phyloP scores from a whole-genome alignment of 345 rosid species.

The Mercurialis annua region DNA sequence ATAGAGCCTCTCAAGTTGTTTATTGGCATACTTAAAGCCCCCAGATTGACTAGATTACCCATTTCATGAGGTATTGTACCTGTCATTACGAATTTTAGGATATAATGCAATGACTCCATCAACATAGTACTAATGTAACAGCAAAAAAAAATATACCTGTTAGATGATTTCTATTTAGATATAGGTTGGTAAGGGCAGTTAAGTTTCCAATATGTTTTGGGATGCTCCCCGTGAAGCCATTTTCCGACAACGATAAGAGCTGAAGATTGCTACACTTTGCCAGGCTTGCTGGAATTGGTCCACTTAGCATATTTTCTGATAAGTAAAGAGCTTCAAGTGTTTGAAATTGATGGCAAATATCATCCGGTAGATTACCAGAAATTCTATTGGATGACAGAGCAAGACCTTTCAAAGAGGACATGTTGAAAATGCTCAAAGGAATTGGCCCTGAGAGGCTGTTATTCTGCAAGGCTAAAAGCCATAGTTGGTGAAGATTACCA shows the following conservation, averaged over 20 bases:
- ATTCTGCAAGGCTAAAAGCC: neutral
- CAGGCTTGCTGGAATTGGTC: neutral
- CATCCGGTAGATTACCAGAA: too few relatives aligned
- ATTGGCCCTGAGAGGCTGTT: neutral
- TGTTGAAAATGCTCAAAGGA: too few relatives aligned
- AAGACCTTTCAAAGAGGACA: too few relatives aligned
- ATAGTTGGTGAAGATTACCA: neutral
- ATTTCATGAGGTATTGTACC: conserved; percentile 19
- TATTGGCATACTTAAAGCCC: neutral
- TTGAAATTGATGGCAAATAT: too few relatives aligned
- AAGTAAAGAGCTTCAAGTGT: too few relatives aligned
- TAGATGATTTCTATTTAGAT: neutral
- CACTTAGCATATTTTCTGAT: too few relatives aligned
- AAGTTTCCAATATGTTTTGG: neutral
- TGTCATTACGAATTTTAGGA: neutral
- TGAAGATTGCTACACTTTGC: neutral
- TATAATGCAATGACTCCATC: neutral
- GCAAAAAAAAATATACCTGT: neutral
- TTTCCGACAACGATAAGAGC: neutral
- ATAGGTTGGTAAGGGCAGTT: neutral
- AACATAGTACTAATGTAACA: too few relatives aligned
- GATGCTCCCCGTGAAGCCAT: neutral
- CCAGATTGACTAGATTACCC: conserved; percentile 8
- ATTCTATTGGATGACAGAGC: too few relatives aligned
- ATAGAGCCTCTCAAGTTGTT: conserved; percentile 5